Evolutionary conservation across 1,139 yeast species (phyloP).

Genomic region (Suhomyces terraborum): DNA sequence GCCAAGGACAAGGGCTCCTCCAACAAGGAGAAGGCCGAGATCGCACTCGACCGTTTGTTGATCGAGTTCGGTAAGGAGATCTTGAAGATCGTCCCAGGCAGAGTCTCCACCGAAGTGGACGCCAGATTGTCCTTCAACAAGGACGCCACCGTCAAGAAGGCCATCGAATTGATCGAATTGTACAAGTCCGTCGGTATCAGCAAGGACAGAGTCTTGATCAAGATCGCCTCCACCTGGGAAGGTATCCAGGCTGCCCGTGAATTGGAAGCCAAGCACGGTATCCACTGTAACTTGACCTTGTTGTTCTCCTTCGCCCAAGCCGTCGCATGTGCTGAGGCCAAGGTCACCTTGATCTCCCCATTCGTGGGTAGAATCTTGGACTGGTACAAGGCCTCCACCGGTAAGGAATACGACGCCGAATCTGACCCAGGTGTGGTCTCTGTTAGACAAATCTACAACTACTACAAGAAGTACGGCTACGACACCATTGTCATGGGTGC

Average conservation of each 20-base stretch:
- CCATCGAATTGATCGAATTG: constrained; percentile 79
- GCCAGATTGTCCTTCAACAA: constrained; percentile 96
- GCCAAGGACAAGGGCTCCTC: constrained; percentile 68
- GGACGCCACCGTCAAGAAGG: constrained; percentile 90
- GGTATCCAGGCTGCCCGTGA: constrained; percentile 99
- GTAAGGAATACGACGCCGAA: constrained; percentile 78
- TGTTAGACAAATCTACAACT: constrained; percentile 87
- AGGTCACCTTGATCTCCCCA: constrained; percentile 94
- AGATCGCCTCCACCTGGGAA: constrained; percentile 98
- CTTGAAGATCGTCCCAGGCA: constrained; percentile 94
- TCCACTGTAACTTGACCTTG: constrained; percentile 94
- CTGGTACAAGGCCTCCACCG: constrained; percentile 96
- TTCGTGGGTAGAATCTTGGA: constrained; percentile 99
- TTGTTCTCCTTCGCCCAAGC: constrained; percentile 96
- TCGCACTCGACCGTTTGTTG: constrained; percentile 88
- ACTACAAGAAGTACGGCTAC: constrained; percentile 96
- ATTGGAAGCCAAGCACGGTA: constrained; percentile 84
- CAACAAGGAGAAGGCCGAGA: constrained; percentile 51
- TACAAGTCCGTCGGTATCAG: constrained; percentile 81
- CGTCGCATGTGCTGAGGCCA: constrained; percentile 98
- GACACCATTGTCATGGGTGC: constrained; percentile 99
- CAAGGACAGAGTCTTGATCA: constrained; percentile 90
- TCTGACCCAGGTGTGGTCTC: constrained; percentile 96
- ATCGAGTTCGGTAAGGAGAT: constrained; percentile 97
- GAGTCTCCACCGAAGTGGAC: constrained; percentile 98